Conservation (phyloP, 345 rosid species). For the Ricinus communis region DNA sequence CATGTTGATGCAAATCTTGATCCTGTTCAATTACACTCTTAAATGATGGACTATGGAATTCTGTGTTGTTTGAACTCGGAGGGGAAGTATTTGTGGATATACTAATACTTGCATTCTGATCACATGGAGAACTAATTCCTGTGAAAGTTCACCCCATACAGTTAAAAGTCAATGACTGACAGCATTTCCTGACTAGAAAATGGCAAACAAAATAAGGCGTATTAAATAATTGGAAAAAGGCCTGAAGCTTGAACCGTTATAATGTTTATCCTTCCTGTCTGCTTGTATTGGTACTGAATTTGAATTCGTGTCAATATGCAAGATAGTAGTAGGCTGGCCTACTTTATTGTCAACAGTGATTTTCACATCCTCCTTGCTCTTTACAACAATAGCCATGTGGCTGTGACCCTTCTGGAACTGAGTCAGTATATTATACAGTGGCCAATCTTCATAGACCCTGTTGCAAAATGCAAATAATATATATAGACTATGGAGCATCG, state of each 20-base stretch:
- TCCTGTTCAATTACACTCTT: not conserved
- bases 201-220: too few species aligned
- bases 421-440: constrained; percentile 27
- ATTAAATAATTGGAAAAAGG: too few species aligned
- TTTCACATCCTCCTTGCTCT: constrained; percentile 12
- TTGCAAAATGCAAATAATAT: not conserved
- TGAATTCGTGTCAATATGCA: not conserved
- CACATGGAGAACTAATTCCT: not conserved
- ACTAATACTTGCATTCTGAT: not conserved
- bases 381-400: constrained; percentile 63
- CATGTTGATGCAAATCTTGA: not conserved
- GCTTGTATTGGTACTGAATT: constrained; percentile 2
- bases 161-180: not conserved
- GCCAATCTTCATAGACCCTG: constrained; percentile 17
- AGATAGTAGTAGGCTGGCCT: not conserved
- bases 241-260: not conserved
- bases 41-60: not conserved
- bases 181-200: not conserved
- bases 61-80: not conserved
- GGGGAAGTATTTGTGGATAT: not conserved
- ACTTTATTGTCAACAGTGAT: not conserved
- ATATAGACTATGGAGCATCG: too few species aligned
- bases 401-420: constrained; percentile 72
- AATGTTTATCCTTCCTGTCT: constrained; percentile 3
- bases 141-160: not conserved